Evolutionary conservation across 1,284 basidiomycete genomes (phyloP).

Genomic region (Ustilago xerochloae): DNA sequence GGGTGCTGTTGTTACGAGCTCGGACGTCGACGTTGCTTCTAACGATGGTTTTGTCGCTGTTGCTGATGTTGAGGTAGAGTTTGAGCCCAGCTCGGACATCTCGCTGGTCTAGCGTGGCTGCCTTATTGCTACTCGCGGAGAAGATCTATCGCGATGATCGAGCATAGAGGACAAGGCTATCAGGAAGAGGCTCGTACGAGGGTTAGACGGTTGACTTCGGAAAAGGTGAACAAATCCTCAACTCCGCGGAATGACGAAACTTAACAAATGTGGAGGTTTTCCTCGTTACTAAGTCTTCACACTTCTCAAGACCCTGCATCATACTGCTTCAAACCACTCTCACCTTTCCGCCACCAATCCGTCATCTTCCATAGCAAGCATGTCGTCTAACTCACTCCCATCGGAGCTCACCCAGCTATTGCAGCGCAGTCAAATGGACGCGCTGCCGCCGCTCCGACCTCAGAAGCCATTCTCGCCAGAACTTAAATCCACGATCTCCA

Average conservation of each 20-base stretch:
- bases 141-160: too few species aligned
- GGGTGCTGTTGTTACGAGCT: too few species aligned
- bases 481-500: constrained; percentile 25
- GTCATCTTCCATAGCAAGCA: background rate
- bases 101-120: too few species aligned
- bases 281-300: background rate
- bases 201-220: too few species aligned
- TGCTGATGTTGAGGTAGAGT: too few species aligned
- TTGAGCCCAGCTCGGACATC: too few species aligned
- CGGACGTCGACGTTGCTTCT: too few species aligned
- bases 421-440: constrained; percentile 1
- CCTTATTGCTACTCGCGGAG: too few species aligned
- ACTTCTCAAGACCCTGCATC: background rate
- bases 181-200: background rate
- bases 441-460: constrained; percentile 33
- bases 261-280: background rate
- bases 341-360: constrained; percentile 1
- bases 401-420: constrained; percentile 14
- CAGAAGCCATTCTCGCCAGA: constrained; percentile 21
- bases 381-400: constrained; percentile 7
- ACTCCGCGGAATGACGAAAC: background rate
- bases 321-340: background rate
- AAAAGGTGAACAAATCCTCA: too few species aligned
- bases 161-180: background rate
- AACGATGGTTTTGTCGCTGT: too few species aligned